Evolutionary conservation across 257 asterid species (phyloP), one percentile per base, ranked within the genome.

Genomic region (Phtheirospermum japonicum): DNA sequence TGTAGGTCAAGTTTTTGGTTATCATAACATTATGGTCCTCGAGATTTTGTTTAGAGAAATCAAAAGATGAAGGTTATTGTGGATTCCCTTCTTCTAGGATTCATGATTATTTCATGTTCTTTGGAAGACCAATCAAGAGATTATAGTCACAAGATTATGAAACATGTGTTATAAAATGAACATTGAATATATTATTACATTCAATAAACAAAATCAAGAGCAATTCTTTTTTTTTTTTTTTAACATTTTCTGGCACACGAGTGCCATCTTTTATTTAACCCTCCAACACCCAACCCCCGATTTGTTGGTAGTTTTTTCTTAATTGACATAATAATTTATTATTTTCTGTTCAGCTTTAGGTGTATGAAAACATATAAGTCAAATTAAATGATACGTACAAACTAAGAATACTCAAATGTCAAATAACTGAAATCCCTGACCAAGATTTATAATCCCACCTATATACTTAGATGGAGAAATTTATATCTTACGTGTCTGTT

Each of bases 1-100:
- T 73, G 77, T 30, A 61, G 70, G 77, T 73, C 77, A 73, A 73
- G 52, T 67, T 72, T 66, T 56, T 19, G 58, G n/a, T 40, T 26
- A 59, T 73, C 68, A 65, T 59, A 54, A 31, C 60, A 69, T 37
- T 66, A 62, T 61, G 43, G 59, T 17, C 66, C 69, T 72, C 66
- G 70, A 65, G 58, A 74, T 65, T 70, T 65, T 75, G 63, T 60
- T 65, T 43, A 33, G 61, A 23, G 59, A 65, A 63, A 52, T 48
- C 58, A 45, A 69, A 52, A 34, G 52, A 13, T 64, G 68, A 39
- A 37, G 31, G 10, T 34, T 36, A 40, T 7, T 54, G 40, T 40
- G 37, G 7, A n/a, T 45, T 26, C 17, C 33, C 33, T 56, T 56
- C 28, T 56, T 31, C 33, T 33, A 28, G 61, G 55, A 45, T 34